phyloP scores from a whole-genome alignment of 768 basidiomycete genomes.

The Amanita molliuscula region DNA sequence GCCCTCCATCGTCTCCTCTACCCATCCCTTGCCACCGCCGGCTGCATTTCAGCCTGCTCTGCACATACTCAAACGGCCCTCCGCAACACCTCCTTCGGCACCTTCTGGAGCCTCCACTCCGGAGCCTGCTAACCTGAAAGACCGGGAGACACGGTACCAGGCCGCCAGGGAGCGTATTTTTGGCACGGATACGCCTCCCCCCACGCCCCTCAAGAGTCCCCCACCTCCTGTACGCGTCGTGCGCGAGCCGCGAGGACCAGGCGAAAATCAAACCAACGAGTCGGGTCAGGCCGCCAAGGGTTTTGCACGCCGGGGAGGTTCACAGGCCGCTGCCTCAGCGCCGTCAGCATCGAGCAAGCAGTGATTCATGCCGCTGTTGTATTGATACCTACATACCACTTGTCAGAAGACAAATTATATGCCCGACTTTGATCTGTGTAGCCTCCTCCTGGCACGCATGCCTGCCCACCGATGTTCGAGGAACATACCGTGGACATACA shows the following conservation, averaged over 20 bases:
- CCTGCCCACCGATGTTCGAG: conserved; percentile 13
- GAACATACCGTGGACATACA: conserved; percentile 12
- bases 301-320: conserved; percentile 14
- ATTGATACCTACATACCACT: conserved; percentile 2
- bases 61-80: conserved; percentile 66
- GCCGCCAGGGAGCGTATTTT: conserved; percentile 71
- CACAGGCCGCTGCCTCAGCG: conserved; percentile 2
- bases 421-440: neutral
- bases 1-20: conserved; percentile 48
- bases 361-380: neutral
- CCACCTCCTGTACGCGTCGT: conserved; percentile 11
- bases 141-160: conserved; percentile 65
- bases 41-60: conserved; percentile 52
- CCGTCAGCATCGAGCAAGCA: neutral
- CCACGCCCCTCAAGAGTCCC: neutral
- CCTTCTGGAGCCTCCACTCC: conserved; percentile 17
- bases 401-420: no score
- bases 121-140: conserved; percentile 27
- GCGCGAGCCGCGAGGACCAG: conserved; percentile 20
- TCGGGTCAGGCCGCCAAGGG: conserved; percentile 10
- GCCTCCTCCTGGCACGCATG: neutral
- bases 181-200: conserved; percentile 18
- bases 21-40: conserved; percentile 37
- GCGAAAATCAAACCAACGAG: neutral
- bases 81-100: conserved; percentile 20